phyloP scores from a whole-genome alignment of 164 flowering plant genomes.

The Annona squamosa region DNA sequence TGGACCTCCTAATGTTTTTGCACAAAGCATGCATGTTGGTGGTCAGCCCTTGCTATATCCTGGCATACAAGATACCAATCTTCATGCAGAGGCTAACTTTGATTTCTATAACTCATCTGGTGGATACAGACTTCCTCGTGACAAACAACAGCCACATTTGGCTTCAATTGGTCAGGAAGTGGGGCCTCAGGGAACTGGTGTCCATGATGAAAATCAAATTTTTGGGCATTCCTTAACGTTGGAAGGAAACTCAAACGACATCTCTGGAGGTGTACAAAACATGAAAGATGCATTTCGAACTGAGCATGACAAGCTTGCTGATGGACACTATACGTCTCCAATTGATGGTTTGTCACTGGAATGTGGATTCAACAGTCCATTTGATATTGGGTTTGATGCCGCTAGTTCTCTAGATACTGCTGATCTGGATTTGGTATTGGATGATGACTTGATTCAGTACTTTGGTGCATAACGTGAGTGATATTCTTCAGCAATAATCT shows the following conservation, averaged over 20 bases:
- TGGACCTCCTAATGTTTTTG: slow-evolving; percentile 22
- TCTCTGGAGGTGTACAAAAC: slow-evolving; percentile 24
- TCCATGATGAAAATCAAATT: slow-evolving; percentile 9
- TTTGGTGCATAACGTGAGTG: slow-evolving; percentile 43
- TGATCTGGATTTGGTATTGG: slow-evolving; percentile 26
- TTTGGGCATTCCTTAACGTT: slow-evolving; percentile 13
- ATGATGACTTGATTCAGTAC: slow-evolving; percentile 33
- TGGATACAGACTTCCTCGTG: slow-evolving; percentile 23
- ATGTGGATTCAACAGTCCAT: slow-evolving; percentile 33
- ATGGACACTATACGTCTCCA: slow-evolving; percentile 35
- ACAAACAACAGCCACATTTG: slow-evolving; percentile 25
- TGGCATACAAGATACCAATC: slow-evolving; percentile 22
- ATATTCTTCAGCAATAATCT: not conserved
- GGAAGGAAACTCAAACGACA: slow-evolving; percentile 25
- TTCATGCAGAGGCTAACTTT: slow-evolving; percentile 25
- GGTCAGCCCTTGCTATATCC: slow-evolving; percentile 37
- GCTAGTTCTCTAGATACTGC: slow-evolving; percentile 24
- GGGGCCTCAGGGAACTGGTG: slow-evolving; percentile 22
- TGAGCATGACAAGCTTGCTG: slow-evolving; percentile 34
- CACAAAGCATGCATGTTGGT: slow-evolving; percentile 39
- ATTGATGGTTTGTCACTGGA: slow-evolving; percentile 29
- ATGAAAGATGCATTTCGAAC: slow-evolving; percentile 34
- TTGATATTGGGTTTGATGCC: slow-evolving; percentile 26
- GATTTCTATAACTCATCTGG: slow-evolving; percentile 23
- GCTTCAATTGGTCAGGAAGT: slow-evolving; percentile 20